These are phyloP conservation scores for Monosporozyma servazzii DNA, from an alignment of 805 yeast species.

Conservation along the genomic window DNA sequence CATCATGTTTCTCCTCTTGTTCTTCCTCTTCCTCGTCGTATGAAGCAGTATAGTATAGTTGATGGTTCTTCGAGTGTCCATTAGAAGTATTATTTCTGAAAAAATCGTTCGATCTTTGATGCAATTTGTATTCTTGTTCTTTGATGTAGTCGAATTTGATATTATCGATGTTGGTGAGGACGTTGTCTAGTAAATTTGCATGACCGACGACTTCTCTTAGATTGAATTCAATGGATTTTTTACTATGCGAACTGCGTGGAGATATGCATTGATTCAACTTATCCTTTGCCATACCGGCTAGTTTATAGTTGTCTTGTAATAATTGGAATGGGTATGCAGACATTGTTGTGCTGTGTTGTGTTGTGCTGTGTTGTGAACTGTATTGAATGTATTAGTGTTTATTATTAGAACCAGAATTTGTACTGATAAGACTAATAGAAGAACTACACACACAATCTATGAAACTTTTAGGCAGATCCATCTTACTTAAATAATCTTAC, in stretches of 20 bases:
- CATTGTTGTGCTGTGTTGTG: background rate
- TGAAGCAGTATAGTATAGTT: background rate
- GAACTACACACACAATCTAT: too few relatives aligned
- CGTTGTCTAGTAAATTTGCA: slow-evolving; percentile 24
- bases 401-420: too few relatives aligned
- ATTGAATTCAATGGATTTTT: slow-evolving; percentile 15
- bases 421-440: too few relatives aligned
- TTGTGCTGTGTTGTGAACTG: background rate
- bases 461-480: too few relatives aligned
- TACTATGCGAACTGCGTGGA: slow-evolving; percentile 10
- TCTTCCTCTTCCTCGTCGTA: background rate
- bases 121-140: background rate
- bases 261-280: slow-evolving; percentile 13
- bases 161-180: slow-evolving; percentile 17
- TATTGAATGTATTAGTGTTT: too few relatives aligned
- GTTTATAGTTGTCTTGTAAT: slow-evolving; percentile 3
- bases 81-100: background rate
- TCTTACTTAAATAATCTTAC: too few relatives aligned
- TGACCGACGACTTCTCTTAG: slow-evolving; percentile 26
- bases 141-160: slow-evolving; percentile 3
- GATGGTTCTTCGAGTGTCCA: background rate
- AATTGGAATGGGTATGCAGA: slow-evolving; percentile 2
- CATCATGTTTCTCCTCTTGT: background rate
- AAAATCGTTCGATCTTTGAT: background rate
- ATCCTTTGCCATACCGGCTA: slow-evolving; percentile 15